These are phyloP conservation scores for Colletotrichum sp. DNA, from an alignment of 2,329 filamentous ascomycete species.

Conservation along the genomic window DNA sequence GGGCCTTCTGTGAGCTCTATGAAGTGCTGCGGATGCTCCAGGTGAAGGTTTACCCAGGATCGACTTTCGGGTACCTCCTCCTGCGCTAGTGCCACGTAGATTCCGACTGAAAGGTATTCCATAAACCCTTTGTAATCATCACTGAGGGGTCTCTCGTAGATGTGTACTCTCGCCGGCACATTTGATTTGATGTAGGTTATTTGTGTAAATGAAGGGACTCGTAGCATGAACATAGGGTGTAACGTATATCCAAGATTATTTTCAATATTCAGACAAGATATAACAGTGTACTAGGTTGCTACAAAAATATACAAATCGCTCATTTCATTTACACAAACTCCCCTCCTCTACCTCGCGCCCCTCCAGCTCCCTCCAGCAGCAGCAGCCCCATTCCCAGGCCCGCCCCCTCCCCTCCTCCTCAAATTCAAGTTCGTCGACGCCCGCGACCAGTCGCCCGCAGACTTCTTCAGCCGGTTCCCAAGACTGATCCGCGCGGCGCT, in stretches of 20 bases:
- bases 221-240: not conserved
- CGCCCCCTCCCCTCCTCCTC: constrained; percentile 31
- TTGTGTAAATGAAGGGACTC: not conserved
- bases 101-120: not conserved
- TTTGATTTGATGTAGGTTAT: not conserved
- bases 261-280: not conserved
- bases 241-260: not conserved
- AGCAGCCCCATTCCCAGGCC: not conserved
- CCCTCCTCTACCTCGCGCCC: not conserved
- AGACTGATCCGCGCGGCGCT: constrained; percentile 52
- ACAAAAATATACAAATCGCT: not conserved
- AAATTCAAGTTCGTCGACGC: constrained; percentile 47
- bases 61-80: not conserved
- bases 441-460: constrained; percentile 51
- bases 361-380: not conserved
- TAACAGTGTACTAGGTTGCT: not conserved
- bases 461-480: constrained; percentile 54
- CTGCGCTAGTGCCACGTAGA: not conserved
- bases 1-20: not conserved
- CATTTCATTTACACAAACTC: not conserved
- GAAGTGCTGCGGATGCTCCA: not conserved
- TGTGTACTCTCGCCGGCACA: not conserved
- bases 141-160: not conserved
- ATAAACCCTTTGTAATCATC: not conserved
- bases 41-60: not conserved